Conservation (phyloP, 1,139 yeast genomes). For the Candida tetrigidarum region DNA sequence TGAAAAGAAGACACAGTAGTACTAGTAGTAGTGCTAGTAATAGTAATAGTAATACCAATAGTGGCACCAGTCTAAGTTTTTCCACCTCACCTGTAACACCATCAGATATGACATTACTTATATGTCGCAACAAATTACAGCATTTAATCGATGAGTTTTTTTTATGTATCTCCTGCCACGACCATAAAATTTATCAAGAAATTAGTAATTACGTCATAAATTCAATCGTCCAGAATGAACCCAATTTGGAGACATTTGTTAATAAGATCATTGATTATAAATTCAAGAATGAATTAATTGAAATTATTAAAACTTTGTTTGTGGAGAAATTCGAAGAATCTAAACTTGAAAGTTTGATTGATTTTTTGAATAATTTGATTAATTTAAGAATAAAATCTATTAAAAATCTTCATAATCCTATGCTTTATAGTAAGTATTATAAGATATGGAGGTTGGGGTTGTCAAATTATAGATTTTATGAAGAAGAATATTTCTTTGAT, state of each 20-base stretch:
- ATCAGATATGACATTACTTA: conserved; percentile 6
- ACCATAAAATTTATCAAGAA: conserved; percentile 12
- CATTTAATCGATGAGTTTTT: conserved; percentile 17
- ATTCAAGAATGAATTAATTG: conserved; percentile 16
- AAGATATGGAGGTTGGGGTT: conserved; percentile 19
- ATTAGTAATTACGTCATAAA: conserved; percentile 17
- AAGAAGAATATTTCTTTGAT: conserved; percentile 20
- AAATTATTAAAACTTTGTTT: conserved; percentile 21
- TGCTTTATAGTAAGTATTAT: conserved; percentile 17
- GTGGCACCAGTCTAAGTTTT: background rate
- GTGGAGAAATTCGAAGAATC: conserved; percentile 24
- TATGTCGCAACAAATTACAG: conserved; percentile 15
- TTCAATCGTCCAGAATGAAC: conserved; percentile 20
- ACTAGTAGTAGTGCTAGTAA: background rate
- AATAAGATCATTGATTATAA: conserved; percentile 17
- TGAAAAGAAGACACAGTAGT: conserved; percentile 10
- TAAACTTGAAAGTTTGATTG: conserved; percentile 22
- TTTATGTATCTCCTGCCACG: conserved; percentile 12
- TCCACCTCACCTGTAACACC: conserved; percentile 1
- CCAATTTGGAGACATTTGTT: conserved; percentile 15
- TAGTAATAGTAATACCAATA: background rate
- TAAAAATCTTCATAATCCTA: conserved; percentile 12
- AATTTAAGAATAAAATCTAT: conserved; percentile 4
- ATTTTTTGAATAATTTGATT: conserved; percentile 13
- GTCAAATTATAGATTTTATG: conserved; percentile 17